phyloP scores from a whole-genome alignment of 2,329 filamentous ascomycete genomes.

The Penicillium sp. region DNA sequence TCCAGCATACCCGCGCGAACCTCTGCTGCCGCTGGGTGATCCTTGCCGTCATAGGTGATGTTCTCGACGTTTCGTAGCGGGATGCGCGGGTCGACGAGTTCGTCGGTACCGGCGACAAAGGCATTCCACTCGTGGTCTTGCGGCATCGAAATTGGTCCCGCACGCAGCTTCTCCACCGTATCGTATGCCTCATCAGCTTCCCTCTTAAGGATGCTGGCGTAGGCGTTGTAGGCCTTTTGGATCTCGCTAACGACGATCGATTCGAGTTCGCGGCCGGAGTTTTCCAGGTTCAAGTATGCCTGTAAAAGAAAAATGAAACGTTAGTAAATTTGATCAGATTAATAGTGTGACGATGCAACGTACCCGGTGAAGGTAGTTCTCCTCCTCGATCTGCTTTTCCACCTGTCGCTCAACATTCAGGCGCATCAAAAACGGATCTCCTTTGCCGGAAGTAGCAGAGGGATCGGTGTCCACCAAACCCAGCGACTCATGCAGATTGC shows the following conservation, averaged over 20 bases:
- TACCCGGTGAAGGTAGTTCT: conserved; percentile 94
- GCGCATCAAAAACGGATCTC: conserved; percentile 88
- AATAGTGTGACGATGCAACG: conserved; percentile 38
- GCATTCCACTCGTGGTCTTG: conserved; percentile 90
- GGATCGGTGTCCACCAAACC: conserved; percentile 80
- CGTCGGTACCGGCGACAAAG: conserved; percentile 80
- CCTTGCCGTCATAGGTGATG: conserved; percentile 89
- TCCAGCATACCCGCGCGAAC: conserved; percentile 90
- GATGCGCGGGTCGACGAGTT: conserved; percentile 84
- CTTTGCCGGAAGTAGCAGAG: conserved; percentile 76
- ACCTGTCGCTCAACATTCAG: conserved; percentile 87
- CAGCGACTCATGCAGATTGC: conserved; percentile 79
- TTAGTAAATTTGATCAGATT: conserved; percentile 27
- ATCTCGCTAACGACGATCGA: conserved; percentile 97
- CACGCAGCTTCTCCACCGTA: conserved; percentile 79
- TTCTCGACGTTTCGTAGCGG: conserved; percentile 78
- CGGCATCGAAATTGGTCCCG: conserved; percentile 87
- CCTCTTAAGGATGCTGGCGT: conserved; percentile 87
- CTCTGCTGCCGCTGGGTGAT: conserved; percentile 82
- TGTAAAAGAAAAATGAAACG: conserved; percentile 43
- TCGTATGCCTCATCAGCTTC: conserved; percentile 83
- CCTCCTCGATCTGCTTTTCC: conserved; percentile 91
- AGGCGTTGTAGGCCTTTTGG: conserved; percentile 95
- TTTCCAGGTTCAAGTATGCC: conserved; percentile 94
- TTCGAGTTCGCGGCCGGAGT: conserved; percentile 91